These are phyloP conservation scores for Hirsutella thompsonii DNA, from an alignment of 2,329 filamentous ascomycete genomes.

Conservation along the genomic window DNA sequence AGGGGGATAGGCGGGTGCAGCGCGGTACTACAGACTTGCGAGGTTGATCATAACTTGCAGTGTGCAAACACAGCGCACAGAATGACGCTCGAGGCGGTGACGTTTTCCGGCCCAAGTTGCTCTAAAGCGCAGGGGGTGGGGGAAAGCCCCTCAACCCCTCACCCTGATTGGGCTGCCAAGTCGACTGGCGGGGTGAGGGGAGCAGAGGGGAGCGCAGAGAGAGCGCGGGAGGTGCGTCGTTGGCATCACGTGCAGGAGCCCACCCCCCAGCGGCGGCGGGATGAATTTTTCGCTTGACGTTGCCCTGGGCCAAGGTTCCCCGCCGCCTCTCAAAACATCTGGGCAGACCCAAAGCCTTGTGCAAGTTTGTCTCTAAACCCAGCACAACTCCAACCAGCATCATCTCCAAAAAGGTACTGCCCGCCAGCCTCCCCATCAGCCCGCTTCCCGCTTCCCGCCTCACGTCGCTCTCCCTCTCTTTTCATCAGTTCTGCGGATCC, in stretches of 20 bases:
- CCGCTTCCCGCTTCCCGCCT: neutral
- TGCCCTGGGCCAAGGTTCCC: constrained; percentile 24
- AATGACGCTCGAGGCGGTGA: neutral
- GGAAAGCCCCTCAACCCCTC: too few species aligned
- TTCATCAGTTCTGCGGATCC: constrained; percentile 5
- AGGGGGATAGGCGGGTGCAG: too few species aligned
- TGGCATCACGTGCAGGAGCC: constrained; percentile 21
- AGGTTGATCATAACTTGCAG: too few species aligned
- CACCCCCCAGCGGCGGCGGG: constrained; percentile 17
- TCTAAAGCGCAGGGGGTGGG: too few species aligned
- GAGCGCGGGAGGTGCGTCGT: constrained; percentile 3
- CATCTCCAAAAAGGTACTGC: constrained; percentile 5
- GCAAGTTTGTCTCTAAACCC: constrained; percentile 20
- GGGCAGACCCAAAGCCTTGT: constrained; percentile 18
- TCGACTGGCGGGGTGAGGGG: neutral
- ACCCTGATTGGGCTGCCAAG: constrained; percentile 2
- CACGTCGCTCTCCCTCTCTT: neutral
- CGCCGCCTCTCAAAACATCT: constrained; percentile 28
- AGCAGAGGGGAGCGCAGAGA: too few species aligned
- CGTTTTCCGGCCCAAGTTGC: neutral
- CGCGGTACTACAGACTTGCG: too few species aligned
- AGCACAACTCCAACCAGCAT: constrained; percentile 12
- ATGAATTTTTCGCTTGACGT: constrained; percentile 30
- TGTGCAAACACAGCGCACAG: too few species aligned
- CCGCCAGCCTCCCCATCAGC: constrained; percentile 7